Evolutionary conservation across 768 basidiomycete genomes (phyloP), one percentile per base, ranked within the genome.

Genomic region (Boletus fagicola): DNA sequence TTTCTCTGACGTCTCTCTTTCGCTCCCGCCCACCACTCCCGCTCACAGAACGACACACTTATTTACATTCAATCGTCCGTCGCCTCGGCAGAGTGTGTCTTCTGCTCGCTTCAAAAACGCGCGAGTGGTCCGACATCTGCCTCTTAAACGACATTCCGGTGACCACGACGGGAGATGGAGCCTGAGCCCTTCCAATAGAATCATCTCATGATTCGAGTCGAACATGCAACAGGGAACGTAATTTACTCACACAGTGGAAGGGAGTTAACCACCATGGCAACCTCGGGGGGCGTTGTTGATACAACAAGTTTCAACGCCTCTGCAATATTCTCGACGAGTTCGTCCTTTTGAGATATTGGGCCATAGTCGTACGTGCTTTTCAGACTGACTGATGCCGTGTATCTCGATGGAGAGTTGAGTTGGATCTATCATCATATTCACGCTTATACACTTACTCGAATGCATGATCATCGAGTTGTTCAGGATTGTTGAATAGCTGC

Each of bases 361-460:
- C 44, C 45, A 36, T 62, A 58, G 26, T 51, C 31, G 13, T 62
- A 62, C 0, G 39, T 24, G 13, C 60, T 47, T 0, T 54, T 58
- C n/a, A 62, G 31, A 18, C 51, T 58, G 9, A 44, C 11, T 0
- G 49, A 45, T 0, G 43, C 26, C 0, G 60, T 54, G 49, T 58
- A 62, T 11, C 61, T 51, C 1, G 12, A 43, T 2, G 28, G 13
- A 18, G 5, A 31, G 16, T 22, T 28, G 7, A 16, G 10, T 36
- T 12, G 1, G 15, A 10, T 16, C 28, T 20, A 18, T 26, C n/a
- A 31, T 1, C 9, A 16, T 18, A 51, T 43, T 5, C 20, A n/a
- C 5, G 13, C 13, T 16, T n/a, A 5, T 5, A 39, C 9, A 36
- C 35, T 36, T 36, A 16, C 15, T 36, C 35, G 15, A 36, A 36